Evolutionary conservation across 441 rosid genomes (phyloP).

Genomic region (Adansonia grandidieri): DNA sequence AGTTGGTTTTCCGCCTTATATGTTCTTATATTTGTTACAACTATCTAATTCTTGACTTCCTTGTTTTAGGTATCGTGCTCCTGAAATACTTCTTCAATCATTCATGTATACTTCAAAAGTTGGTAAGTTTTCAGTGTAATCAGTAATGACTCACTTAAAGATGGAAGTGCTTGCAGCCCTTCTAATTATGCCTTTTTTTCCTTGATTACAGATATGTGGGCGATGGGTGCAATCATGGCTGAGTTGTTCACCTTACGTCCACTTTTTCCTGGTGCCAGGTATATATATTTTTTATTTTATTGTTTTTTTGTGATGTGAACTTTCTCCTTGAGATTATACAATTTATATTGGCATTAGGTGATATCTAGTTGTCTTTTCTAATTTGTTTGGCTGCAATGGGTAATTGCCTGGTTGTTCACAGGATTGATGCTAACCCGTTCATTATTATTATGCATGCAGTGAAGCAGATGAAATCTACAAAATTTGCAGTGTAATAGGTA

Average conservation of each 20-base stretch:
- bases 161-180: not conserved
- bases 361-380: not conserved
- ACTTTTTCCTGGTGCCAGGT: slow-evolving; percentile 95
- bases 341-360: not conserved
- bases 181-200: not conserved
- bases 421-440: not conserved
- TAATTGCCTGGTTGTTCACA: not conserved
- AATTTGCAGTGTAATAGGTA: slow-evolving; percentile 87
- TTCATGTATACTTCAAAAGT: slow-evolving; percentile 77
- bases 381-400: not conserved
- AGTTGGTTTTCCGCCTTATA: slow-evolving; percentile 11
- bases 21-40: not conserved
- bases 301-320: slow-evolving; percentile 1
- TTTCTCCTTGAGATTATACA: not conserved
- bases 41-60: not conserved
- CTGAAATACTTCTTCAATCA: slow-evolving; percentile 94
- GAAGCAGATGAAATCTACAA: slow-evolving; percentile 96
- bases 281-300: slow-evolving; percentile 21
- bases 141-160: not conserved
- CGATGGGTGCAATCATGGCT: slow-evolving; percentile 98
- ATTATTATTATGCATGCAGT: slow-evolving; percentile 46
- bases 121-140: slow-evolving; percentile 49
- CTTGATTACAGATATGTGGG: slow-evolving; percentile 86
- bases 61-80: slow-evolving; percentile 83
- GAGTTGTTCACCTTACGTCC: slow-evolving; percentile 83